Evolutionary conservation across 805 yeast species (phyloP).

Genomic region (Diddensiella caesifluorescens): DNA sequence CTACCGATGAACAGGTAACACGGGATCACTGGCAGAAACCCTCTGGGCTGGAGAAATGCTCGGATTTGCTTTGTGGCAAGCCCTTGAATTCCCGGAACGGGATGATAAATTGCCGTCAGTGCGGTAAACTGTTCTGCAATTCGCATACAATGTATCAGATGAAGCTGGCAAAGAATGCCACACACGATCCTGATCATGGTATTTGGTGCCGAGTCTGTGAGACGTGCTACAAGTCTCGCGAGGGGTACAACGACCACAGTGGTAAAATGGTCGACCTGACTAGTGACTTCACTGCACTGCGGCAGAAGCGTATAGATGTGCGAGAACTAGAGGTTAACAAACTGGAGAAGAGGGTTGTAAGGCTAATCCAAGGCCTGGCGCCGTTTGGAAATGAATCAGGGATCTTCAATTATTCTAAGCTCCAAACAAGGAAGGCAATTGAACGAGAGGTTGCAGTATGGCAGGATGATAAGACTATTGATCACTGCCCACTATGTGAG

Average conservation of each 20-base stretch:
- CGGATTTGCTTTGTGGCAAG: constrained; percentile 38
- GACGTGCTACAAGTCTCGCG: constrained; percentile 50
- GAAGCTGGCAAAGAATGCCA: constrained; percentile 44
- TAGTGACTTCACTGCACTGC: constrained; percentile 33
- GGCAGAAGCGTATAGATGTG: constrained; percentile 45
- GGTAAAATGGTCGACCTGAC: constrained; percentile 48
- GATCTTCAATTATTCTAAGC: constrained; percentile 28
- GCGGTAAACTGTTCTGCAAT: constrained; percentile 69
- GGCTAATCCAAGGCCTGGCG: constrained; percentile 26
- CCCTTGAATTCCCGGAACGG: constrained; percentile 49
- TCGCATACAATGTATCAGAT: constrained; percentile 53
- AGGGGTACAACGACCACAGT: constrained; percentile 43
- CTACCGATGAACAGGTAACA: constrained; percentile 36
- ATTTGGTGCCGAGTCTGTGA: constrained; percentile 70
- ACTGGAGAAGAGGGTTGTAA: constrained; percentile 52
- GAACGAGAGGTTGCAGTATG: constrained; percentile 56
- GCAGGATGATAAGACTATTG: constrained; percentile 49
- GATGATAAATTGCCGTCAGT: constrained; percentile 63
- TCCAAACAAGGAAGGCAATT: constrained; percentile 31
- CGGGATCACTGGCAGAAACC: constrained; percentile 57
- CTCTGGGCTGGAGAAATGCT: constrained; percentile 40
- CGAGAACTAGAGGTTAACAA: constrained; percentile 49
- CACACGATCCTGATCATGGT: constrained; percentile 46
- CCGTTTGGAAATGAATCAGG: constrained; percentile 21
- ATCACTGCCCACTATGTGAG: constrained; percentile 60